Base-by-base conservation (phyloP, 306 rosid genomes). In the Casuarina equisetifolia region DNA sequence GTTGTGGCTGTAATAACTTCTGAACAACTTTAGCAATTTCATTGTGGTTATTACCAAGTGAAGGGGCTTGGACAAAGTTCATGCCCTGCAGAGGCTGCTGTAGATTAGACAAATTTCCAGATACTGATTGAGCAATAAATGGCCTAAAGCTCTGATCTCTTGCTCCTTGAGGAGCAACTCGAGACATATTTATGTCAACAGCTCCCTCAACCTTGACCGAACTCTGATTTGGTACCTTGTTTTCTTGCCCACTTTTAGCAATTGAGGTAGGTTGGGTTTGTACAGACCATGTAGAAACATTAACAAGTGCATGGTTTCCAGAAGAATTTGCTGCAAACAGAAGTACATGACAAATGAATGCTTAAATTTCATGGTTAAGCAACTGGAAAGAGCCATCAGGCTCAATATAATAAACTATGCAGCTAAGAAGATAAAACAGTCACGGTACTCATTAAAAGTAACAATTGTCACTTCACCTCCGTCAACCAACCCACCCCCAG, bases 1-100 rank as follows among this genome's bases (percentile, higher is more conserved):
- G 82, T 86, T 92, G 91, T 74, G 97, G 98, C 64, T 85, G 94
- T 73, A 95, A 79, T 68, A 95, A 64, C 81, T 84, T 95, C 88
- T 92, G 97, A 81, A 95, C 89, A 78, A 86, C 67, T 86, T 79
- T 95, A 35, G 91, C 93, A 82, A 95, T 87, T 48, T 95, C 99
- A 74, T 81, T 43, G 70, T 95, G 99, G 79, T 82, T 84, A 71
- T 75, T 89, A 76, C 91, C 79, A 88, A 84, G 76, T 35, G 86
- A 55, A 86, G 97, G 83, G 76, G 90, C 82, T 85, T 87, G 96
- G 84, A 80, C 83, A 79, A 78, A 89, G 82, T 84, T 89, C 71
- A 75, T 74, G 40, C 85, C 82, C 80, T 90, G 97, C 78, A 83
- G 69, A 11, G 89, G 88, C 76, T 83, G 91, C 55, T 86, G 91